phyloP scores from a whole-genome alignment of 495 filamentous ascomycete species.

The Aspergillus nidulans region DNA sequence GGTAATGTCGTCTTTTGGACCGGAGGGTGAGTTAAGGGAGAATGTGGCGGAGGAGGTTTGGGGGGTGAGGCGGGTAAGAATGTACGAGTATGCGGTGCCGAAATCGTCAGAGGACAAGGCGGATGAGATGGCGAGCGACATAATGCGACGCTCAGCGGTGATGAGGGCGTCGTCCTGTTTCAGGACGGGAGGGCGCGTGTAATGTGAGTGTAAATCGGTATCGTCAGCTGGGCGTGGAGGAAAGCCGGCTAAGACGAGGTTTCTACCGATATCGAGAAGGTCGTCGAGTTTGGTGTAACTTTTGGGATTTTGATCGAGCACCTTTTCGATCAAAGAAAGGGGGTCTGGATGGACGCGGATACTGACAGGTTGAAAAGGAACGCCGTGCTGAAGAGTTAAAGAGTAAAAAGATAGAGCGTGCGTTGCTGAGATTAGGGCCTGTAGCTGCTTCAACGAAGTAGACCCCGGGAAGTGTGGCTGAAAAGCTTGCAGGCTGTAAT shows the following conservation, averaged over 20 bases:
- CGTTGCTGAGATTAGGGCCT: constrained; percentile 75
- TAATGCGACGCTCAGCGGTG: constrained; percentile 62
- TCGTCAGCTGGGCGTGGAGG: constrained; percentile 23
- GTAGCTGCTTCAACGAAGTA: constrained; percentile 49
- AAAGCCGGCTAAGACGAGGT: constrained; percentile 70
- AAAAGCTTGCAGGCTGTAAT: constrained; percentile 64
- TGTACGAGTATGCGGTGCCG: constrained; percentile 94
- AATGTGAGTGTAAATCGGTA: not conserved
- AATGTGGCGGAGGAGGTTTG: constrained; percentile 22
- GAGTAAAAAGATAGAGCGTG: constrained; percentile 85
- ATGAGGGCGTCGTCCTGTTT: constrained; percentile 25
- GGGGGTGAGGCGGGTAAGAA: constrained; percentile 61
- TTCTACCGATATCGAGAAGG: constrained; percentile 70
- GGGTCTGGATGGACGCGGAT: constrained; percentile 85
- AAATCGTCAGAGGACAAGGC: constrained; percentile 87
- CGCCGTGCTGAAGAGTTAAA: constrained; percentile 82
- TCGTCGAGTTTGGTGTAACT: constrained; percentile 86
- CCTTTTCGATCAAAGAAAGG: constrained; percentile 72
- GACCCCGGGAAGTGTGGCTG: constrained; percentile 57
- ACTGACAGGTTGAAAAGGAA: constrained; percentile 87
- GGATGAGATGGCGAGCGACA: constrained; percentile 82
- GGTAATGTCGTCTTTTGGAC: constrained; percentile 66
- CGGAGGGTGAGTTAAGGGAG: constrained; percentile 19
- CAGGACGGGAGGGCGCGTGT: not conserved
- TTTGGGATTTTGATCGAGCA: constrained; percentile 80